Conservation (phyloP, 2,329 filamentous ascomycete genomes). For the Juglanconis oblonga region DNA sequence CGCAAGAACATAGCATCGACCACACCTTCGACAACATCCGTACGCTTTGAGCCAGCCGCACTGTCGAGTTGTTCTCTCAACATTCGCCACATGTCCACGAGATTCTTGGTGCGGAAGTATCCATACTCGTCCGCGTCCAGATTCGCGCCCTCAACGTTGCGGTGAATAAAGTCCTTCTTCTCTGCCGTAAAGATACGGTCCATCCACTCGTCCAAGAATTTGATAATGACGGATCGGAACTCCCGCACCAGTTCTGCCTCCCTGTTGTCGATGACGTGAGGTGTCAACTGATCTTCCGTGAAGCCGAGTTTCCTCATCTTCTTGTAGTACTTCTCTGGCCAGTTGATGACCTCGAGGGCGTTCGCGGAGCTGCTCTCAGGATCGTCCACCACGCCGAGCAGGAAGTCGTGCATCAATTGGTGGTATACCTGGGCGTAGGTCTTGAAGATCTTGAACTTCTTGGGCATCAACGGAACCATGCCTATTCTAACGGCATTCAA, state of each 20-base stretch:
- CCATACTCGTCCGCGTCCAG: slow-evolving; percentile 86
- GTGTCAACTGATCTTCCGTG: slow-evolving; percentile 69
- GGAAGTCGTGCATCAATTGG: slow-evolving; percentile 89
- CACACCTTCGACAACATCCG: slow-evolving; percentile 90
- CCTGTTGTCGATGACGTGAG: slow-evolving; percentile 86
- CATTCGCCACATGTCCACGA: slow-evolving; percentile 97
- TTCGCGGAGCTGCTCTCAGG: slow-evolving; percentile 80
- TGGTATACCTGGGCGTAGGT: slow-evolving; percentile 92
- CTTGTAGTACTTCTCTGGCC: slow-evolving; percentile 92
- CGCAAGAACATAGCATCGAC: slow-evolving; percentile 94
- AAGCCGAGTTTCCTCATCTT: slow-evolving; percentile 93
- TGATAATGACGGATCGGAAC: slow-evolving; percentile 93
- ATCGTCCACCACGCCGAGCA: slow-evolving; percentile 79
- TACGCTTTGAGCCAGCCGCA: slow-evolving; percentile 77
- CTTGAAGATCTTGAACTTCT: slow-evolving; percentile 93
- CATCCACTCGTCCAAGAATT: slow-evolving; percentile 96
- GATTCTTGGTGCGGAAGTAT: slow-evolving; percentile 86
- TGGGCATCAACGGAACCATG: slow-evolving; percentile 88
- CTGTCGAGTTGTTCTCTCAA: slow-evolving; percentile 87
- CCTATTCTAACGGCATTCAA: slow-evolving; percentile 91
- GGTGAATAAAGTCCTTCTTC: slow-evolving; percentile 73
- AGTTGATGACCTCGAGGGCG: slow-evolving; percentile 88
- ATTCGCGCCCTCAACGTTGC: slow-evolving; percentile 69
- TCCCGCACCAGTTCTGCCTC: slow-evolving; percentile 88
- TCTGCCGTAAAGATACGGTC: slow-evolving; percentile 85